Conservation (phyloP, 345 rosid species). For the Eucalyptus globulus region DNA sequence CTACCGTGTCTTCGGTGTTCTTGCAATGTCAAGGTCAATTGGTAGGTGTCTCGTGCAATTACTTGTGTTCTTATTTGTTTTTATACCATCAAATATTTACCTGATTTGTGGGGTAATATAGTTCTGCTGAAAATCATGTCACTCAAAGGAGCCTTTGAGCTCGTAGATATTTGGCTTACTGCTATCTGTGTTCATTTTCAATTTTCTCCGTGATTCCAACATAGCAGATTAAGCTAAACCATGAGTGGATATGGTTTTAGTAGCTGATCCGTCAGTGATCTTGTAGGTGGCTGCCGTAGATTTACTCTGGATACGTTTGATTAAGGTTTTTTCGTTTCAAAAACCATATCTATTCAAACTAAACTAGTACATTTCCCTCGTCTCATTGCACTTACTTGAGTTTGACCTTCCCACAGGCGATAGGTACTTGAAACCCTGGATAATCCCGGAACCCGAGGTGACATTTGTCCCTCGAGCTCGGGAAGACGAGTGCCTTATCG, state of each 20-base stretch:
- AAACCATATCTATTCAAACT: not conserved
- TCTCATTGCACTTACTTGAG: not conserved
- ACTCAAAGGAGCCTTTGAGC: not conserved
- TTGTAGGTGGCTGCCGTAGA: not conserved
- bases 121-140: not conserved
- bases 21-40: slow-evolving; percentile 93
- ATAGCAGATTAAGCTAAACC: not conserved
- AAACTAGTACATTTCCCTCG: not conserved
- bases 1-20: slow-evolving; percentile 88
- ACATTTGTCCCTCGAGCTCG: slow-evolving; percentile 46
- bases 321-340: not conserved
- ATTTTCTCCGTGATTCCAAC: not conserved
- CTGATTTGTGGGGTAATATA: not conserved
- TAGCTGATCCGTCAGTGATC: not conserved
- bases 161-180: not conserved
- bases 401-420: slow-evolving; percentile 26
- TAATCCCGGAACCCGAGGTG: slow-evolving; percentile 66
- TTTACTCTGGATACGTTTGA: not conserved
- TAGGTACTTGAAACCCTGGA: slow-evolving; percentile 69
- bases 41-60: slow-evolving; percentile 31
- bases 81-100: not conserved
- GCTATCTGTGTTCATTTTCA: not conserved
- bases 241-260: not conserved
- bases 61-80: not conserved
- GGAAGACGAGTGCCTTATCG: slow-evolving; percentile 61